Evolutionary conservation across 73 alveolate species (phyloP).

Genomic region (Paramecium octaurelia): DNA sequence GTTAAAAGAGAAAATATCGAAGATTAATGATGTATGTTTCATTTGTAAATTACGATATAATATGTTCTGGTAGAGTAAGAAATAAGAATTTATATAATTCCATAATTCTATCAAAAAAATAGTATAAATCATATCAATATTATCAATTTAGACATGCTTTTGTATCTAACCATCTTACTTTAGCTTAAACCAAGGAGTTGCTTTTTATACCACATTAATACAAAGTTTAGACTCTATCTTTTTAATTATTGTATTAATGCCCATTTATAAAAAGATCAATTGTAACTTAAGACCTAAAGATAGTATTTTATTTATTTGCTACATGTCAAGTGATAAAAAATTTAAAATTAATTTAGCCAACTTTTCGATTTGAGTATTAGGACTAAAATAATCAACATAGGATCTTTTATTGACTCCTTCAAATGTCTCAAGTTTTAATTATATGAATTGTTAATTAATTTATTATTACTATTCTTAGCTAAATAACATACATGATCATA

Average conservation of each 20-base stretch:
- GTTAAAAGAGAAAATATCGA: constrained; percentile 75
- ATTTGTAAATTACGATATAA: background rate
- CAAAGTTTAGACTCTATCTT: background rate
- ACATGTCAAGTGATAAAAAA: background rate
- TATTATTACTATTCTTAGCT: background rate
- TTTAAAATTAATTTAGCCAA: background rate
- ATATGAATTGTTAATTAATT: no score
- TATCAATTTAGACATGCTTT: background rate
- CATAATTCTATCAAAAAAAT: constrained; percentile 18
- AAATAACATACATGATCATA: background rate
- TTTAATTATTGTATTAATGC: background rate
- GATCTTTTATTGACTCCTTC: background rate
- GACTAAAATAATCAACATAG: background rate
- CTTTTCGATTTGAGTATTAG: background rate
- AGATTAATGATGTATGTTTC: constrained; percentile 36
- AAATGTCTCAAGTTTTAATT: background rate
- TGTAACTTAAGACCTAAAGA: background rate
- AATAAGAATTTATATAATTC: background rate
- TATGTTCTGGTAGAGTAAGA: background rate
- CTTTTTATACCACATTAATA: background rate
- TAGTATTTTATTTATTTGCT: no score
- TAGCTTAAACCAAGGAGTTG: background rate
- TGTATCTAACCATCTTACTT: background rate
- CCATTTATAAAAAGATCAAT: background rate
- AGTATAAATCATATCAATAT: constrained; percentile 62